Base-by-base conservation (phyloP, 2,329 filamentous ascomycete species). In the Ampelomyces quisqualis region DNA sequence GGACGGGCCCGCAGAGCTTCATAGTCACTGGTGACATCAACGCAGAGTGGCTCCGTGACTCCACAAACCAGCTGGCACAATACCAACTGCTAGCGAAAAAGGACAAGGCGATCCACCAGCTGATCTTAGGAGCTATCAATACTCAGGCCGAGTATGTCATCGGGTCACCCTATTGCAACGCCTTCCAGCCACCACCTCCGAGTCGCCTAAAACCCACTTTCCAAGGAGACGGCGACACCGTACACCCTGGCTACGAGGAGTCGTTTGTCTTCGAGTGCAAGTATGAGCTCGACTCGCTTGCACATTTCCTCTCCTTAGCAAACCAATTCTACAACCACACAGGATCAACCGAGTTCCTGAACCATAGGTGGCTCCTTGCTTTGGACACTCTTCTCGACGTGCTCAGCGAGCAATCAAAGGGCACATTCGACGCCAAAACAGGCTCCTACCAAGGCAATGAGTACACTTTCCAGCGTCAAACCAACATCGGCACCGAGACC, bases 111-210 rank as follows among this genome's bases (percentile, higher is more conserved):
- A 84, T 98, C 35, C 82, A 85, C 63, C 84, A 80, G 48, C 74
- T 98, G 38, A 89, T 98, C 18, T 74, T 94, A 1, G 93, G 93
- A 15, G 91, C 91, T 28, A 95, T 97, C 71, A 95, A 95, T 67
- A 97, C 93, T 0, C 93, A 98, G 70, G 80, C 88, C 11, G 91
- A 97, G 68, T 97, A 90, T 61, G 88, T 98, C 28, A 95, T 97
- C 48, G 82, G 88, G 59, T 90, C 87, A 1, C 93, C 93, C 0
- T 98, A 97, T 72, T 98, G 93, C 77, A 97, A 98, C 68, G 93
- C 93, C 13, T 98, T 97, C 69, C 93, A 98, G 66, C 91, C 93
- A 4, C 93, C 93, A 0, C 85, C 88, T 2, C 88, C 90, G 5
- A 90, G 88, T 50, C 81, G 85, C 11, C 76, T 97, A 1, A 71